Conservation (phyloP, 2,329 filamentous ascomycete genomes). For the Neocatenulostroma microsporum region DNA sequence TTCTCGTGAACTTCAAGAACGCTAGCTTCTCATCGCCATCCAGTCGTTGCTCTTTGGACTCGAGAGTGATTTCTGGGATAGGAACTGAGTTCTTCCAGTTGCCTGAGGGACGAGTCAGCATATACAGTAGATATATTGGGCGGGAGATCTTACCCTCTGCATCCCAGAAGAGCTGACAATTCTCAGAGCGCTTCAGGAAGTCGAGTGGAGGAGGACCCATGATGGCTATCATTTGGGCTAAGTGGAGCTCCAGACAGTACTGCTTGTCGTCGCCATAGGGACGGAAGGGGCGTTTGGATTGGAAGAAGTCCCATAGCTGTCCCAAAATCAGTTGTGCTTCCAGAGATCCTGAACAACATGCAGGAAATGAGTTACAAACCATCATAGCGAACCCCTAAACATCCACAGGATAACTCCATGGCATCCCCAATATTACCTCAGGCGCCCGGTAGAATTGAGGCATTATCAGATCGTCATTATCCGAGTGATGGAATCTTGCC, state of each 20-base stretch:
- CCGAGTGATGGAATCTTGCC: slow-evolving; percentile 26
- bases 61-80: slow-evolving; percentile 11
- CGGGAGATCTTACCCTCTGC: slow-evolving; percentile 20
- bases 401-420: slow-evolving; percentile 32
- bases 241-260: slow-evolving; percentile 22
- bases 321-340: background rate
- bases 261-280: slow-evolving; percentile 16
- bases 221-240: slow-evolving; percentile 20
- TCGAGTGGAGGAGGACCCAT: slow-evolving; percentile 22
- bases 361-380: slow-evolving; percentile 24
- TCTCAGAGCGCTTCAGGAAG: slow-evolving; percentile 15
- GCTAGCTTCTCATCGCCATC: slow-evolving; percentile 5
- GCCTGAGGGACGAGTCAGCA: slow-evolving; percentile 14
- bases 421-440: slow-evolving; percentile 31
- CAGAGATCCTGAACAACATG: too few species aligned
- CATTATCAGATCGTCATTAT: slow-evolving; percentile 28
- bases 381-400: slow-evolving; percentile 34
- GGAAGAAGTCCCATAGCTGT: slow-evolving; percentile 33
- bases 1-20: slow-evolving; percentile 28
- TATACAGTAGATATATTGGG: too few species aligned
- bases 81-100: slow-evolving; percentile 17
- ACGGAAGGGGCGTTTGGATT: slow-evolving; percentile 28
- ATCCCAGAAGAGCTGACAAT: slow-evolving; percentile 13
- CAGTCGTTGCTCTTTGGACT: slow-evolving; percentile 17
- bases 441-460: slow-evolving; percentile 32